A percentile compares a stretch with the other conserved stretches of the same genome.
phyloP scores from a whole-genome alignment of 2,329 filamentous ascomycete genomes.

The Phaeomoniella chlamydospora region DNA sequence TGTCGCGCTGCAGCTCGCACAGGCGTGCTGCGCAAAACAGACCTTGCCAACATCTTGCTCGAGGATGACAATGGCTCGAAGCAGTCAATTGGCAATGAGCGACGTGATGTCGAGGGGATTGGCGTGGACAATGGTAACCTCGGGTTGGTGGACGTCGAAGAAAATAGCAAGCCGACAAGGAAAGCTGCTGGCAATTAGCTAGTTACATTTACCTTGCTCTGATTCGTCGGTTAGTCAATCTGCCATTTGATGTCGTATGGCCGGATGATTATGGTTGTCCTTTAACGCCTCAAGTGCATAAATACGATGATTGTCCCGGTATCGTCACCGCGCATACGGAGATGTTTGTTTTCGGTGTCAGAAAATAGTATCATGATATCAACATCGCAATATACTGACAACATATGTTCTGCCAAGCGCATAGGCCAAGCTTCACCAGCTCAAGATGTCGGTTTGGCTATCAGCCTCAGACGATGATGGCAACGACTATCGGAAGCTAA shows the following conservation, averaged over 20 bases:
- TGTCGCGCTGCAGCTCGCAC: slow-evolving; percentile 65
- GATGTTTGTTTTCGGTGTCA: no score
- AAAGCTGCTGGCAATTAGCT: background rate
- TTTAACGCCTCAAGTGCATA: background rate
- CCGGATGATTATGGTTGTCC: background rate
- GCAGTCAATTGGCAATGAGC: background rate
- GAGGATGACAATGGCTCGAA: background rate
- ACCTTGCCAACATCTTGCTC: slow-evolving; percentile 79
- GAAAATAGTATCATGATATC: no score
- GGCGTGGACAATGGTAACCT: background rate
- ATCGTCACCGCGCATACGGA: background rate
- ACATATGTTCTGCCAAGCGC: no score
- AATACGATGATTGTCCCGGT: no score
- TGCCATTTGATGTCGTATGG: background rate
- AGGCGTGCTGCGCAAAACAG: slow-evolving; percentile 78
- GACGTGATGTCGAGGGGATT: background rate
- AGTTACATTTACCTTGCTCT: background rate
- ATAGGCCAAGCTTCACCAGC: no score
- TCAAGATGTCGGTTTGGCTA: background rate
- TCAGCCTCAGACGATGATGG: background rate
- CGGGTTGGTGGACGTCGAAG: background rate
- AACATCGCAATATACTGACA: no score
- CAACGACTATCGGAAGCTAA: background rate
- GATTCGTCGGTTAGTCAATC: background rate
- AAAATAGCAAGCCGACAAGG: background rate